Evolutionary conservation across 306 rosid genomes (phyloP).

Genomic region (Potentilla sterilis): DNA sequence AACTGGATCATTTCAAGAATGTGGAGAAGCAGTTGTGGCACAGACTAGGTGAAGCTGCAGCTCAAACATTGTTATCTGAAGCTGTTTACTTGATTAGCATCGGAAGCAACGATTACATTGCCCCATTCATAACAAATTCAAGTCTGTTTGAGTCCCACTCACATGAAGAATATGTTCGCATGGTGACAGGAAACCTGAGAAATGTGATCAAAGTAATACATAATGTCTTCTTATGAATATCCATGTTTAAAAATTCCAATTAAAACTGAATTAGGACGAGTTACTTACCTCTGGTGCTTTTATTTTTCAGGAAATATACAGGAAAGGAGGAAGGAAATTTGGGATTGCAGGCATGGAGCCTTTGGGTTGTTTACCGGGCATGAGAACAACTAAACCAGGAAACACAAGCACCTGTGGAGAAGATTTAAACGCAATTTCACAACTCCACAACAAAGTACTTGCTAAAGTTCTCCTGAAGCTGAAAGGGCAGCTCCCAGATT

Average conservation of each 20-base stretch:
- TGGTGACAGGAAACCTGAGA: conserved; percentile 36
- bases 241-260: not conserved
- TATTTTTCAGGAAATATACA: conserved; percentile 34
- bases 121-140: conserved; percentile 23
- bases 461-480: conserved; percentile 20
- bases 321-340: conserved; percentile 47
- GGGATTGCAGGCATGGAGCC: conserved; percentile 29
- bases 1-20: conserved; percentile 30
- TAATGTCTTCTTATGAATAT: not conserved
- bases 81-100: conserved; percentile 40
- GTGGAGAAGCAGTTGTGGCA: conserved; percentile 23
- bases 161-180: conserved; percentile 18
- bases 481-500: conserved; percentile 26
- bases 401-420: conserved; percentile 21
- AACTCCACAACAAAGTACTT: conserved; percentile 29
- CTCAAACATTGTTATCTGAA: conserved; percentile 22
- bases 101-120: conserved; percentile 40
- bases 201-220: conserved; percentile 26
- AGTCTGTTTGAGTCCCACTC: conserved; percentile 16
- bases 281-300: not conserved
- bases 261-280: not conserved
- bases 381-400: conserved; percentile 1
- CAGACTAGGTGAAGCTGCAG: conserved; percentile 30
- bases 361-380: conserved; percentile 21
- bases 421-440: conserved; percentile 13